Evolutionary conservation across 2,329 filamentous ascomycete genomes (phyloP), one percentile per base, ranked within the genome.

Genomic region (Aspergillus fumigatus): DNA sequence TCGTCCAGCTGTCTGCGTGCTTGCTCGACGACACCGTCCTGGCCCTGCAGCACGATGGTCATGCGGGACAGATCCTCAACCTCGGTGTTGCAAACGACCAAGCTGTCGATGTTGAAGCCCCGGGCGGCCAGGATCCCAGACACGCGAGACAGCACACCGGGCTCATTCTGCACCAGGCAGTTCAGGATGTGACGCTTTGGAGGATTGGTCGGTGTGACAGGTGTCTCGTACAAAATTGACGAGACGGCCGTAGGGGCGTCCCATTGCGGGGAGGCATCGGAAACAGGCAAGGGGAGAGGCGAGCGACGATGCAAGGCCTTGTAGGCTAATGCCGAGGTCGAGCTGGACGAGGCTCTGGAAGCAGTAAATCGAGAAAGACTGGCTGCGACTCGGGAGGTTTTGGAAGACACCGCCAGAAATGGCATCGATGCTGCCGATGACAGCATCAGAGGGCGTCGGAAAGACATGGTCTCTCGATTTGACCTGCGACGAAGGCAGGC

Each of bases 201-300:
- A 8, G 94, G 93, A 25, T 87, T 87, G 67, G 82, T 82, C 14
- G 91, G 92, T 7, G 92, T 90, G 19, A 89, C 82, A 5, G 94
- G 94, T 3, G 92, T 97, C 82, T 99, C 94, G 82, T 99, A 99
- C 75, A 99, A 89, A 72, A 99, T 99, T 75, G 93, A 96, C 72
- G 91, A 96, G 64, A 99, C 94, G 64, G 94, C 94, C 19, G 94
- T 91, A 66, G 94, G 92, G 40, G 92, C 92, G 57, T 85, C 85
- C 70, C 93, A 96, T 82, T 91, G 91, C 10, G 91, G 82, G 38
- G 90, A 87, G 27, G 88, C 82, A 55, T 89, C 82, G 65, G 90
- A 85, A 63, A 85, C 87, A 54, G 90, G 89, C 53, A 96, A 89
- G 23, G 92, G 86, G 60, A 92, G 90, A 21, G 90, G 88, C 59